Evolutionary conservation across 345 rosid species (phyloP).

Genomic region (Linum tenue): DNA sequence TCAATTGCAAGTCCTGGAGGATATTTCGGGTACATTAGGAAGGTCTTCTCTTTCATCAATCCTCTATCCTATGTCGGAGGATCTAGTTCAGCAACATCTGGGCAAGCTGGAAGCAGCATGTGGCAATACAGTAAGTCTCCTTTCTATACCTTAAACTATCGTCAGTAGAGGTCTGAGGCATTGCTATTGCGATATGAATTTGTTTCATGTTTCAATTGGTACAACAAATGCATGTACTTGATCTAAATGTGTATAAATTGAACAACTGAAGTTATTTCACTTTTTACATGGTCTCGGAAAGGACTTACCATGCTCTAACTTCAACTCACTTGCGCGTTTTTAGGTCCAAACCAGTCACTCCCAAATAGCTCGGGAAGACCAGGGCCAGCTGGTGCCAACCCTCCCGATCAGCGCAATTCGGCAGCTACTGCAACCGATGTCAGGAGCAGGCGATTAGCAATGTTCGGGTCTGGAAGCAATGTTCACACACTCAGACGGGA

Average conservation of each 20-base stretch:
- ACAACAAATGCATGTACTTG: no score
- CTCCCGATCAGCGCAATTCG: conserved; percentile 17
- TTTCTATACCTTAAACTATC: neutral
- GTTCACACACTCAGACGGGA: conserved; percentile 68
- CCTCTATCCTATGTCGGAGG: conserved; percentile 77
- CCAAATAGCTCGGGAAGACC: conserved; percentile 19
- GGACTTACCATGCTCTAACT: neutral
- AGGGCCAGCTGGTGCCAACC: conserved; percentile 18
- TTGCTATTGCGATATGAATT: neutral
- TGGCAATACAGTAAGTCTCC: conserved; percentile 37
- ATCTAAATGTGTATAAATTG: neutral
- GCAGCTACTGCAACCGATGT: conserved; percentile 27
- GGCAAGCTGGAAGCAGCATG: conserved; percentile 33
- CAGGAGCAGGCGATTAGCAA: conserved; percentile 32
- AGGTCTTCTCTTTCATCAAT: conserved; percentile 53
- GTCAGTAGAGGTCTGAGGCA: neutral
- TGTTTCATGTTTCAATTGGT: neutral
- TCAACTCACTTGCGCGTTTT: neutral
- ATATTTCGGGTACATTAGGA: conserved; percentile 46
- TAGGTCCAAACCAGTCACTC: conserved; percentile 39
- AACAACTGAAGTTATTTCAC: neutral
- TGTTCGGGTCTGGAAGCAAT: conserved; percentile 55
- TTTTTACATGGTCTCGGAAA: neutral
- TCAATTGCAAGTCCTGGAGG: conserved; percentile 35
- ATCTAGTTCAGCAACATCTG: conserved; percentile 36